A percentile compares a stretch with the other conserved stretches of the same genome.
These are phyloP conservation scores for Boletales sp. DNA, from an alignment of 768 basidiomycete genomes.

Conservation along the genomic window DNA sequence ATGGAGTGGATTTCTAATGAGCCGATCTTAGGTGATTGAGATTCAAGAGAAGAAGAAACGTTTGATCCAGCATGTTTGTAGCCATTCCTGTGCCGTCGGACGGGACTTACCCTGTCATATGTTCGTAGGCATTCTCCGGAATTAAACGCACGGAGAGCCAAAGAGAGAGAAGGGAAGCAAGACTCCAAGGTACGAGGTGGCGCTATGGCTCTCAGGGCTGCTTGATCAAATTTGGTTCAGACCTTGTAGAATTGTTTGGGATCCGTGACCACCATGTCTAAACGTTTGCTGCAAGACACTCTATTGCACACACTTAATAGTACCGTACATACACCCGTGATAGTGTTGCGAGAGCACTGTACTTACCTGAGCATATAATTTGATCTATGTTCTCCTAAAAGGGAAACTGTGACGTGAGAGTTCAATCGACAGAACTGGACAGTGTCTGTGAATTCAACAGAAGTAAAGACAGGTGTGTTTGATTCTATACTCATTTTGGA, in stretches of 20 bases:
- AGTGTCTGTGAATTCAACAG: too few relatives aligned
- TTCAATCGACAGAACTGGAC: too few relatives aligned
- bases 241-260: conserved; percentile 59
- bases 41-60: conserved; percentile 85
- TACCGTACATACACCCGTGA: background rate
- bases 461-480: too few relatives aligned
- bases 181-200: conserved; percentile 61
- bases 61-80: conserved; percentile 66
- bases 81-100: background rate
- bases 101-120: background rate
- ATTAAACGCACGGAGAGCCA: conserved; percentile 72
- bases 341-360: conserved; percentile 1
- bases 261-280: conserved; percentile 25
- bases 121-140: conserved; percentile 75
- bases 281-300: background rate
- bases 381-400: background rate
- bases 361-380: conserved; percentile 8
- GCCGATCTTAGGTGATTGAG: conserved; percentile 56
- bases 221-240: conserved; percentile 28
- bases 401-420: conserved; percentile 12
- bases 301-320: background rate
- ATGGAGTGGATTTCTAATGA: background rate
- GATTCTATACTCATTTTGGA: too few relatives aligned
- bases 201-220: background rate
- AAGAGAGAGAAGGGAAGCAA: conserved; percentile 74